phyloP scores from a whole-genome alignment of 441 rosid species.

The Syzygium syzygioides region DNA sequence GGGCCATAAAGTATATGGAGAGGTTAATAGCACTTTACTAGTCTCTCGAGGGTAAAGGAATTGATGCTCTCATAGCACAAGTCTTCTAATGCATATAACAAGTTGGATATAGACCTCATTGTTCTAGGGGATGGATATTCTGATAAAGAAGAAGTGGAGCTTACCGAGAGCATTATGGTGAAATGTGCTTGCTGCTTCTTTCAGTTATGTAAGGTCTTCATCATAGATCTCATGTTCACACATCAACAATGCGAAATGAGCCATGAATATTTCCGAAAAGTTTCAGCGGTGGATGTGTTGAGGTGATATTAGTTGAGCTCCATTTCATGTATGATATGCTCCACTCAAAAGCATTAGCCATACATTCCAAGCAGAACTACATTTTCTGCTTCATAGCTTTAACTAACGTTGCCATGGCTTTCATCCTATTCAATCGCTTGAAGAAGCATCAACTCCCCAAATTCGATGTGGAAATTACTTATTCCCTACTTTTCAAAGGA shows the following conservation, averaged over 20 bases:
- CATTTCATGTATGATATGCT: not conserved
- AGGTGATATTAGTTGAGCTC: not conserved
- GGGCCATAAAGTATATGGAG: too few relatives aligned
- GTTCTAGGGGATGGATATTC: not conserved
- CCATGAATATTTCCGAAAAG: rapidly evolving
- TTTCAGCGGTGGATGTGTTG: not conserved
- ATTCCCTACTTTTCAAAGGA: not conserved
- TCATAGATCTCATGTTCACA: not conserved
- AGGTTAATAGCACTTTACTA: not conserved
- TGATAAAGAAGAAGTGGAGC: not conserved
- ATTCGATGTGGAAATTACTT: not conserved
- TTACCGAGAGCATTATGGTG: not conserved
- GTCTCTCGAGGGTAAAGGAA: not conserved
- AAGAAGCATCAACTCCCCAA: not conserved
- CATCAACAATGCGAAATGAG: not conserved
- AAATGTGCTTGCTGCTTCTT: not conserved
- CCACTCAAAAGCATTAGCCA: not conserved
- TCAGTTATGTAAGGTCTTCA: not conserved
- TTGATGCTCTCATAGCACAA: not conserved
- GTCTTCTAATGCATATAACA: not conserved
- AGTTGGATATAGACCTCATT: not conserved
- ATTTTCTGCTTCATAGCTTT: not conserved
- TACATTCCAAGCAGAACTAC: not conserved
- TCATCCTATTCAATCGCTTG: not conserved
- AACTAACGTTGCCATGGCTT: not conserved